Evolutionary conservation across 2,329 filamentous ascomycete genomes (phyloP).

Genomic region (Chalara sp.): DNA sequence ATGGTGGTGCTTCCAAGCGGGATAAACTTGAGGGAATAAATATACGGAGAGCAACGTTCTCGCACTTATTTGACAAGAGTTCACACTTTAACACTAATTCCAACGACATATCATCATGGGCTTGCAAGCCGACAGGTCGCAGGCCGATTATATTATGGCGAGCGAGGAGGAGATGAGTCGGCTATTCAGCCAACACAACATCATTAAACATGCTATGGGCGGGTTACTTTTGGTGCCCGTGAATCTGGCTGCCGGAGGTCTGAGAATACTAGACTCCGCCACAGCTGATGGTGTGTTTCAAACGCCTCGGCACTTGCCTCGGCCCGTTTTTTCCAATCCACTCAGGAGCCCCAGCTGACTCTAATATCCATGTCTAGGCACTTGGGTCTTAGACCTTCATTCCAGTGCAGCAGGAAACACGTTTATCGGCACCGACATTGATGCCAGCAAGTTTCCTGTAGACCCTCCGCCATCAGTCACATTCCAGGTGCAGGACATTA

Average conservation of each 20-base stretch:
- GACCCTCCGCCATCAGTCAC: neutral
- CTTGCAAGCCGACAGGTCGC: no score
- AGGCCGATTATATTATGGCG: constrained; percentile 2
- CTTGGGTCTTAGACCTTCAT: constrained; percentile 4
- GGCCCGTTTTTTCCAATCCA: neutral
- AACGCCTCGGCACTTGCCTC: no score
- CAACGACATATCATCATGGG: no score
- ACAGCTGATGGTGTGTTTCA: constrained; percentile 6
- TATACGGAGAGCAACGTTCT: no score
- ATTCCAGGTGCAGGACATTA: constrained; percentile 6
- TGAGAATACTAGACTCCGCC: constrained; percentile 9
- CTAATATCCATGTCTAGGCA: neutral
- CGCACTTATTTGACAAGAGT: no score
- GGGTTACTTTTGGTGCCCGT: constrained; percentile 7
- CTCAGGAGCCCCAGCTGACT: neutral
- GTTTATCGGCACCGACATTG: constrained; percentile 7
- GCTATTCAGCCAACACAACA: constrained; percentile 3
- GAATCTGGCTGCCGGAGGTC: constrained; percentile 2
- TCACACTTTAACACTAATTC: no score
- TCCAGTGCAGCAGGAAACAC: neutral
- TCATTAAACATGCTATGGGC: constrained; percentile 2
- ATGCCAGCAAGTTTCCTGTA: constrained; percentile 3
- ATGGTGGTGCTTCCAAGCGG: no score
- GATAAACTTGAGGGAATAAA: no score
- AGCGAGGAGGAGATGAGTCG: constrained; percentile 6